These are phyloP conservation scores for Paramecium tetraurelia DNA, from an alignment of 73 alveolate genomes.

Conservation along the genomic window DNA sequence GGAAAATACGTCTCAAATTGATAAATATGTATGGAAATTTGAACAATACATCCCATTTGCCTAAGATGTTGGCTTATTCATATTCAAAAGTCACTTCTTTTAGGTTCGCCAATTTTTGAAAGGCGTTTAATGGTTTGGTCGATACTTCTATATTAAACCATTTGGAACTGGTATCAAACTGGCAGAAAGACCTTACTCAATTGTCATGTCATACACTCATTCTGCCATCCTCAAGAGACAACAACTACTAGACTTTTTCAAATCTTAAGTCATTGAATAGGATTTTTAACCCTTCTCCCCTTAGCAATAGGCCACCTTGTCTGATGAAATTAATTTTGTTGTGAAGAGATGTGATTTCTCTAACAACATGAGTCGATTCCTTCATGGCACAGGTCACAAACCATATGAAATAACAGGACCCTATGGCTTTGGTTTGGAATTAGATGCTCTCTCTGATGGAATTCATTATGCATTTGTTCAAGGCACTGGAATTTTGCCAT, in stretches of 20 bases:
- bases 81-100: not conserved
- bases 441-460: conserved; percentile 18
- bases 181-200: conserved; percentile 14
- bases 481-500: conserved; percentile 44
- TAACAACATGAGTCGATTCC: conserved; percentile 10
- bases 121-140: conserved; percentile 44
- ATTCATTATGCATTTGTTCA: conserved; percentile 22
- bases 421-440: conserved; percentile 36
- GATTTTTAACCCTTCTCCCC: not conserved
- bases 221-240: not conserved
- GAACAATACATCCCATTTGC: not conserved
- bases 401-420: conserved; percentile 51
- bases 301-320: not conserved
- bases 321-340: not conserved
- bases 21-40: conserved; percentile 14
- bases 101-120: not conserved
- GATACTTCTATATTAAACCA: conserved; percentile 30
- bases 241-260: not conserved
- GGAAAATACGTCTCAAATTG: not conserved
- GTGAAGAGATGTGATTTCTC: not conserved
- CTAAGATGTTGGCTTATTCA: not conserved
- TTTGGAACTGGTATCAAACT: not conserved
- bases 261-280: not conserved
- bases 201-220: not conserved
- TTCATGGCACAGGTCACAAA: conserved; percentile 6